These are phyloP conservation scores for Magnaporthales sp. DNA, from an alignment of 2,329 filamentous ascomycete species.

Conservation along the genomic window DNA sequence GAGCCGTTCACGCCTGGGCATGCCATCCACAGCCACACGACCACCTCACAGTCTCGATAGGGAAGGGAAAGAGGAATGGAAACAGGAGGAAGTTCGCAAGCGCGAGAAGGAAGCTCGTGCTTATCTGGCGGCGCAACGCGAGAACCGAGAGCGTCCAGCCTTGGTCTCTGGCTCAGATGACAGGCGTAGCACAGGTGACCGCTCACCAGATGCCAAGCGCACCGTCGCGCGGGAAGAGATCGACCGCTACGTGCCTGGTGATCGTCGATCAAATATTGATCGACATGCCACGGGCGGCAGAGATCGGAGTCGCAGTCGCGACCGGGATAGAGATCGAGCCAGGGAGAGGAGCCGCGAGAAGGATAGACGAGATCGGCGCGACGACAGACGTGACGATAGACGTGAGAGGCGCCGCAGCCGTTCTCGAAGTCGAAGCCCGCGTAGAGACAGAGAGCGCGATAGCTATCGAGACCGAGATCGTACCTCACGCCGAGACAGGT, in stretches of 20 bases:
- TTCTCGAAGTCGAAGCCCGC: conserved; percentile 7
- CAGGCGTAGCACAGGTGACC: conserved; percentile 32
- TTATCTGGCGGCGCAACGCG: conserved; percentile 52
- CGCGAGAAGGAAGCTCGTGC: conserved; percentile 48
- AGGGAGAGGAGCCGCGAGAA: conserved; percentile 9
- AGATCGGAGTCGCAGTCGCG: conserved; percentile 10
- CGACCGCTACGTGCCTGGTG: conserved; percentile 38
- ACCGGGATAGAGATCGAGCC: conserved; percentile 11
- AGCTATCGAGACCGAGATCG: conserved; percentile 22
- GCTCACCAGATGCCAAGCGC: conserved; percentile 32
- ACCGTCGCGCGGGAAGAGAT: conserved; percentile 30
- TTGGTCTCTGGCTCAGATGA: conserved; percentile 27
- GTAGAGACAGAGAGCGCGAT: conserved; percentile 17
- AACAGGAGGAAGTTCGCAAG: conserved; percentile 49
- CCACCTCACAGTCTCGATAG: conserved; percentile 32
- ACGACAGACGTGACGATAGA: conserved; percentile 20
- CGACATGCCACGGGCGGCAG: conserved; percentile 16
- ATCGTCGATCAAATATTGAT: conserved; percentile 23
- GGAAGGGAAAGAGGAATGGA: conserved; percentile 46
- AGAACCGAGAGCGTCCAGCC: conserved; percentile 52
- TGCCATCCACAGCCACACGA: conserved; percentile 14
- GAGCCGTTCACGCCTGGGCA: conserved; percentile 21
- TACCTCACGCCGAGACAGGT: conserved; percentile 17
- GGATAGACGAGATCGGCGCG: conserved; percentile 20
- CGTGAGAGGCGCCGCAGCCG: conserved; percentile 9